Percentiles rank a stretch among this genome's conserved stretches.
phyloP scores from a whole-genome alignment of 176 grass and related monocot genomes.

The Puya raimondii region DNA sequence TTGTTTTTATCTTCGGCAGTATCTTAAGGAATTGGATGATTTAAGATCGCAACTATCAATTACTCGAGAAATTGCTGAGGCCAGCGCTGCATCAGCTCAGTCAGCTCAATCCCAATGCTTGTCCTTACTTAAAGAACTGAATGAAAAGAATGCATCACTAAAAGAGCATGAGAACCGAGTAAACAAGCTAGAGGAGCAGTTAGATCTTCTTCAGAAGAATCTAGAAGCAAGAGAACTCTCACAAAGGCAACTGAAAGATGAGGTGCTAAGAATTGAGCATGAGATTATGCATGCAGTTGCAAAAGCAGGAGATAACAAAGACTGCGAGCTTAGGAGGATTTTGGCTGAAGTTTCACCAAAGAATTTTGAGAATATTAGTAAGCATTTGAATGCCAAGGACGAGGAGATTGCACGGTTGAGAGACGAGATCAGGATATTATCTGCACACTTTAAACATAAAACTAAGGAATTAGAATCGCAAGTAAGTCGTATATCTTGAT shows the following conservation, averaged over 20 bases:
- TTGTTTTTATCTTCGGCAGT: slow-evolving; percentile 30
- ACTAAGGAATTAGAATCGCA: slow-evolving; percentile 77
- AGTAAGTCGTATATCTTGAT: slow-evolving; percentile 24
- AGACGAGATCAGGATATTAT: slow-evolving; percentile 85
- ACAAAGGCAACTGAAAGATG: slow-evolving; percentile 60
- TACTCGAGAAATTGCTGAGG: slow-evolving; percentile 66
- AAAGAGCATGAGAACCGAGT: slow-evolving; percentile 67
- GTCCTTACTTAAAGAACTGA: slow-evolving; percentile 53
- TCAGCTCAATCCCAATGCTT: slow-evolving; percentile 58
- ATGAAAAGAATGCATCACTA: slow-evolving; percentile 50
- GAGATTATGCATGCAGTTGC: slow-evolving; percentile 62
- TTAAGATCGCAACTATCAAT: slow-evolving; percentile 51
- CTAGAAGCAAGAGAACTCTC: slow-evolving; percentile 62
- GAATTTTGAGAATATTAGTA: slow-evolving; percentile 73
- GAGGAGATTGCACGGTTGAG: slow-evolving; percentile 62
- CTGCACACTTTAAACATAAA: slow-evolving; percentile 74
- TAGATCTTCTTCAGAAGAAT: slow-evolving; percentile 60
- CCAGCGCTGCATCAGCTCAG: slow-evolving; percentile 62
- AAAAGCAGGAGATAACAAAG: slow-evolving; percentile 44
- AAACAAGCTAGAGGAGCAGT: slow-evolving; percentile 59
- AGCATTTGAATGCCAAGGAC: slow-evolving; percentile 66
- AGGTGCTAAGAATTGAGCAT: slow-evolving; percentile 52
- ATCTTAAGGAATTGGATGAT: slow-evolving; percentile 53
- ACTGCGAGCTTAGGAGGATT: slow-evolving; percentile 60
- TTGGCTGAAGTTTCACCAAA: slow-evolving; percentile 66